Percentiles rank a stretch among this genome's conserved stretches.
phyloP scores from a whole-genome alignment of 306 rosid genomes.

The Abrus precatorius region DNA sequence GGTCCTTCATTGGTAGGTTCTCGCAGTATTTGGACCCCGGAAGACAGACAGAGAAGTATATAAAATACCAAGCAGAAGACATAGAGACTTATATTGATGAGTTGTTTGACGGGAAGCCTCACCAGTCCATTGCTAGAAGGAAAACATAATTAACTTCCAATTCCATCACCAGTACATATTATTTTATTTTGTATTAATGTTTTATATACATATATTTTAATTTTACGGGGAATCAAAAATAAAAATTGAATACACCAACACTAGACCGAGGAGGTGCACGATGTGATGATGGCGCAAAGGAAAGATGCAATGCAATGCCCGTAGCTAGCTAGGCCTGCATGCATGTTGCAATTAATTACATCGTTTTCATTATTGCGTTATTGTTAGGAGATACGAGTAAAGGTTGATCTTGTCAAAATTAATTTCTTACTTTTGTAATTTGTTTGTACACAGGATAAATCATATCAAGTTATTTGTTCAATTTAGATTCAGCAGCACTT shows the following conservation, averaged over 20 bases:
- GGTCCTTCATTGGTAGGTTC: slow-evolving; percentile 78
- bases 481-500: neutral
- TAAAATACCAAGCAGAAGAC: slow-evolving; percentile 88
- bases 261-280: neutral
- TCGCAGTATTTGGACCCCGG: slow-evolving; percentile 72
- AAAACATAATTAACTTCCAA: slow-evolving; percentile 38
- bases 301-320: neutral
- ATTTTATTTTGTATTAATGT: neutral
- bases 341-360: neutral
- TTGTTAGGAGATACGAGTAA: neutral
- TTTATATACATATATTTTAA: neutral
- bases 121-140: slow-evolving; percentile 59
- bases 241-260: neutral
- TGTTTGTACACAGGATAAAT: slow-evolving; percentile 25
- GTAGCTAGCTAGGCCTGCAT: slow-evolving; percentile 11
- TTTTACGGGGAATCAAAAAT: slow-evolving; percentile 7
- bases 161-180: slow-evolving; percentile 29
- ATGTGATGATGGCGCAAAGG: neutral
- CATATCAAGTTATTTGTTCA: slow-evolving; percentile 14
- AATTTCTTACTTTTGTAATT: neutral
- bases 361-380: neutral
- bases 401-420: neutral
- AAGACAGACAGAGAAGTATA: slow-evolving; percentile 82
- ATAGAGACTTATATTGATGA: slow-evolving; percentile 78
- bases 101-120: slow-evolving; percentile 79